phyloP scores from a whole-genome alignment of 768 basidiomycete species.

The Leucosporidium creatinivorum region DNA sequence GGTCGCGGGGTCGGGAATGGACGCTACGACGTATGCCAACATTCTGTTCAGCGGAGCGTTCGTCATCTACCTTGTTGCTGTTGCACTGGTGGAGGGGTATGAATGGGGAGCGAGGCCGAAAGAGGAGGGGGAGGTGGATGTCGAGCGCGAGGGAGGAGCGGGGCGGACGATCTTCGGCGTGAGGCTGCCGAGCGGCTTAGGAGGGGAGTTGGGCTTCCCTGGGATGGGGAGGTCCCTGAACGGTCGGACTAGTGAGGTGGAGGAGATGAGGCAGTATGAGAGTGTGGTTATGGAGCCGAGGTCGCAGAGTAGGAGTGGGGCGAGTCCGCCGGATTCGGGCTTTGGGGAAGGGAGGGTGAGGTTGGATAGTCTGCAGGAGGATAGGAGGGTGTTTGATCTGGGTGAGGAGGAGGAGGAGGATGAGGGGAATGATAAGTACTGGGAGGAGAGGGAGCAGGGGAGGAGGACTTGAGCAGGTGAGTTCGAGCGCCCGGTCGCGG shows the following conservation, averaged over 20 bases:
- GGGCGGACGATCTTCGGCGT: background rate
- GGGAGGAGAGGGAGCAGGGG: conserved; percentile 12
- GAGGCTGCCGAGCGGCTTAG: background rate
- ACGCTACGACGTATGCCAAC: conserved; percentile 82
- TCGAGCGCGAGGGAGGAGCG: background rate
- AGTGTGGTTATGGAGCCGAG: background rate
- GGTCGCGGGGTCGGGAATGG: conserved; percentile 66
- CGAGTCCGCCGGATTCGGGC: conserved; percentile 2
- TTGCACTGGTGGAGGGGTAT: conserved; percentile 64
- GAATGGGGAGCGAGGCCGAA: background rate
- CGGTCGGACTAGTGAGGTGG: background rate
- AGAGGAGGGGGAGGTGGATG: background rate
- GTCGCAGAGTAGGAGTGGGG: background rate
- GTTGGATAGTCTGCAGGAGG: background rate
- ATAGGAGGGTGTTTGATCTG: conserved; percentile 20
- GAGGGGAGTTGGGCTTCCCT: background rate
- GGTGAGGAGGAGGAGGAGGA: conserved; percentile 21
- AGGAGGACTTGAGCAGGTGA: no score
- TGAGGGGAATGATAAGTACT: conserved; percentile 25
- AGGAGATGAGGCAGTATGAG: background rate
- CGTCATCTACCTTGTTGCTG: conserved; percentile 64
- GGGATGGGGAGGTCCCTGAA: background rate
- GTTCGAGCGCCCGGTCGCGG: no score
- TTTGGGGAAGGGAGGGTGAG: background rate
- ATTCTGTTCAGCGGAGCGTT: conserved; percentile 77